Evolutionary conservation across 495 filamentous ascomycete genomes (phyloP), one percentile per base, ranked within the genome.

Genomic region (Lepraria neglecta): DNA sequence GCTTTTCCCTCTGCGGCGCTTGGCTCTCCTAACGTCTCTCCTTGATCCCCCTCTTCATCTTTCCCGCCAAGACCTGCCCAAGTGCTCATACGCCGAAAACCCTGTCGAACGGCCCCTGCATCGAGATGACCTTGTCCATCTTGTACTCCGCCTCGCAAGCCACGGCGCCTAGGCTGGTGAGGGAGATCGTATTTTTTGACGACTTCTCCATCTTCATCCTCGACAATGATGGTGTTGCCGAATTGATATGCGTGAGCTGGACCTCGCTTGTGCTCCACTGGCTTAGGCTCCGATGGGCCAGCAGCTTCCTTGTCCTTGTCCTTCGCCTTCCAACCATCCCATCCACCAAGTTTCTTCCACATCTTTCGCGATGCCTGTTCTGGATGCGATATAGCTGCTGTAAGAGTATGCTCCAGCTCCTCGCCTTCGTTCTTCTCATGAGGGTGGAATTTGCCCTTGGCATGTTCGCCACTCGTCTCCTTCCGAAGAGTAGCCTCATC

Each of bases 131-230:
- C 78, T 52, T 77, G 68, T 42, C 77, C 67, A 21, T 76, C 70
- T 52, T 73, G 73, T n/a, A 76, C 74, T 46, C 74, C 70, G 57
- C 75, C 77, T 48, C 64, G 70, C 19, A 65, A 27, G 24, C 66
- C 67, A 19, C 11, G 65, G 31, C 55, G 71, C 71, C 66, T 68
- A 66, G 69, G 65, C 17, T 59, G 61, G 4, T 78, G 67, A 12
- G 91, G 88, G 33, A 97, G 86, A 57, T 95, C 90, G 71, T 96
- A 97, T 62, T 94, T 95, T 78, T 95, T 95, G 71, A 99, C 83
- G 14, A 99, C 95, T 69, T 99, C 95, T 33, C 95, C 95, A 70
- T 96, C 88, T 71, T 92, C 91, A 67, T 99, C 92, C 73, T 99
- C 95, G 17, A 99, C 91, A 68, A 99, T 97, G 66, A 99, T 92